Base-by-base conservation (phyloP, 129 eudicot genomes). In the Pseudognaphalium luteoalbum region DNA sequence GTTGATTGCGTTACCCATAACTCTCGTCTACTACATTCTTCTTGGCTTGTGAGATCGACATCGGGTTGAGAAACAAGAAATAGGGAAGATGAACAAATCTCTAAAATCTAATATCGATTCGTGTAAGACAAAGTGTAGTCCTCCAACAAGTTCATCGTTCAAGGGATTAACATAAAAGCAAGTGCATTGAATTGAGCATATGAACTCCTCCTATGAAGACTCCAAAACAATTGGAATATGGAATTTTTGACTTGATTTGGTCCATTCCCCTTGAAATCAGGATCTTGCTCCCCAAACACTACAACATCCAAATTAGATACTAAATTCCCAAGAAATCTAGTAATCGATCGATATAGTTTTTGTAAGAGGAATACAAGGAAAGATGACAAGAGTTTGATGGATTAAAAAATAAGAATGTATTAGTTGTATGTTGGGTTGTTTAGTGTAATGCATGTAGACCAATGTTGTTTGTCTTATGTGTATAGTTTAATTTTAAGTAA, bases 1-100 rank as follows among this genome's bases (percentile, higher is more conserved):
- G 98, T 64, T 90, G 84, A 93, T 93, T 73, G 98, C 98, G 1
- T 77, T 93, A 32, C 98, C 98, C 4, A 93, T 93, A 74, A 89
- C 96, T 47, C 65, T 93, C 59, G 86, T 93, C 3, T 93, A 93
- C 86, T 93, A 93, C 87, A 90, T 93, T 71, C 79, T 93, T 74
- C 91, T 93, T 51, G 97, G 96, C 9, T 72, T 93, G 75, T 93
- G 81, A 90, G 70, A 33, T n/a, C 1, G 70, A 30, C 30, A 30
- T 66, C 42, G 68, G 63, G 32, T 50, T 17, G 44, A 68, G 47
- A 5, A 33, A 64, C 34, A 64, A 61, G 44, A 7, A 33, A 42
- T 42, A 42, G 62, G 61, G 70, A 62, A 75, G 71, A 63, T 14
- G 33, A 34, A 64, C n/a, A 63, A 63, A 30, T 35, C 37, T 60